Evolutionary conservation across 2,329 filamentous ascomycete species (phyloP), one percentile per base, ranked within the genome.

Genomic region (Hymenoscyphus occultus): DNA sequence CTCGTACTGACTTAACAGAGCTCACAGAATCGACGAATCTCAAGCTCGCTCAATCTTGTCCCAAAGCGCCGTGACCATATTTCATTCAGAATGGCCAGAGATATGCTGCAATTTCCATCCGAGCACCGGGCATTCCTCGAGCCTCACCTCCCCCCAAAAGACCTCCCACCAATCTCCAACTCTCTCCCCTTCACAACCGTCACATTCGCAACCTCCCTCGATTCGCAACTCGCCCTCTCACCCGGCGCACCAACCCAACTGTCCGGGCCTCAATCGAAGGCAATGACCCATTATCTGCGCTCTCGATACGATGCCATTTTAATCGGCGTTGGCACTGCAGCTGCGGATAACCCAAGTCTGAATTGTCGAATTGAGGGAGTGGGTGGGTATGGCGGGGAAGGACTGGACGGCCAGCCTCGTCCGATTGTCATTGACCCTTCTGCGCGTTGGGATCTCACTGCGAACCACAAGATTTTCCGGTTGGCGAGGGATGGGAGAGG

Each of bases 221-320:
- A 97, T 79, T 89, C 90, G 48, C 86, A 87, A 60, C 83, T 97
- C 56, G 86, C 93, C 1, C 83, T 94, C 35, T 54, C 48, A 28
- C 92, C 92, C 0, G 92, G 93, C 16, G 82, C 87, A 31, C 90
- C 90, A 70, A 97, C 93, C 1, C 82, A 84, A 0, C 84, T 97
- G 16, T 97, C 93, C 2, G 93, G 93, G 5, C 86, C 90, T 0
- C 82, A 88, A 69, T 91, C 92, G 48, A 97, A 96, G 77, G 85
- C 91, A 63, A 95, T 97, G 91, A 97, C 93, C 0, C 93, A 97
- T 78, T 91, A 90, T 76, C 84, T 97, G 31, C 90, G 93, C 72
- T 88, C 88, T 19, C 85, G 84, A 28, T 92, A 97, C 78, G 86
- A 90, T 67, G 92, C 91, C 56, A 96, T 97, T 70, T 82, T 95